Evolutionary conservation across 805 yeast genomes (phyloP).

Genomic region (Jamesozyma rosinii): DNA sequence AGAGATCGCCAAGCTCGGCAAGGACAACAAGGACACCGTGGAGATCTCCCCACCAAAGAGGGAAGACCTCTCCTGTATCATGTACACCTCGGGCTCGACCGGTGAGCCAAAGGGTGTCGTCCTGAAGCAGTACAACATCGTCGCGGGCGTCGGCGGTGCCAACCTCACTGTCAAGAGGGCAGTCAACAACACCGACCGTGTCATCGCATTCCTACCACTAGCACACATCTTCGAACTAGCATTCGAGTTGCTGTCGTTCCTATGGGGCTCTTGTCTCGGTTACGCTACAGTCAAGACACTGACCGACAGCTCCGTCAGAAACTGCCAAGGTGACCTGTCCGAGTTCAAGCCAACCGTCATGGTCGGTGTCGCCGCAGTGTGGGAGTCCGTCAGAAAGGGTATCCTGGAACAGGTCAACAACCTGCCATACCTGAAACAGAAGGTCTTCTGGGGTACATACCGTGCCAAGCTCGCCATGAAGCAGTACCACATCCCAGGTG

Average conservation of each 20-base stretch:
- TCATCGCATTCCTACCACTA: conserved; percentile 84
- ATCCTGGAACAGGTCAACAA: conserved; percentile 64
- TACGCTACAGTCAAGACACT: conserved; percentile 90
- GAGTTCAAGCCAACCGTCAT: conserved; percentile 84
- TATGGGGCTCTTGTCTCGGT: conserved; percentile 87
- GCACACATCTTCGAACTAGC: conserved; percentile 94
- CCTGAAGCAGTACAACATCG: conserved; percentile 51
- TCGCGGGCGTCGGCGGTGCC: conserved; percentile 85
- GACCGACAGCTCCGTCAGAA: conserved; percentile 68
- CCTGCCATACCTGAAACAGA: conserved; percentile 58
- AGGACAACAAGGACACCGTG: conserved; percentile 37
- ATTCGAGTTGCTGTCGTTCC: conserved; percentile 67
- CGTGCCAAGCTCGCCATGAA: conserved; percentile 59
- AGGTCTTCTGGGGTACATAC: conserved; percentile 82
- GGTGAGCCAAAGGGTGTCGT: conserved; percentile 77
- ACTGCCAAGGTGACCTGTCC: conserved; percentile 81
- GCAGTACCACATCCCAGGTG: conserved; percentile 65
- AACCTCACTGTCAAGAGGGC: conserved; percentile 48
- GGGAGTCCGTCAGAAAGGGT: conserved; percentile 95
- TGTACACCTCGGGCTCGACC: conserved; percentile 70
- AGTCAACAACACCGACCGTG: conserved; percentile 52
- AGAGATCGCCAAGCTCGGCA: conserved; percentile 61
- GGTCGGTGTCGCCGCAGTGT: conserved; percentile 98
- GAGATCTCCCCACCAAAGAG: conserved; percentile 36
- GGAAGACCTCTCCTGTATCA: conserved; percentile 50